These are phyloP conservation scores for Prunus yedoensis DNA, from an alignment of 331 rosid genomes.

Conservation along the genomic window DNA sequence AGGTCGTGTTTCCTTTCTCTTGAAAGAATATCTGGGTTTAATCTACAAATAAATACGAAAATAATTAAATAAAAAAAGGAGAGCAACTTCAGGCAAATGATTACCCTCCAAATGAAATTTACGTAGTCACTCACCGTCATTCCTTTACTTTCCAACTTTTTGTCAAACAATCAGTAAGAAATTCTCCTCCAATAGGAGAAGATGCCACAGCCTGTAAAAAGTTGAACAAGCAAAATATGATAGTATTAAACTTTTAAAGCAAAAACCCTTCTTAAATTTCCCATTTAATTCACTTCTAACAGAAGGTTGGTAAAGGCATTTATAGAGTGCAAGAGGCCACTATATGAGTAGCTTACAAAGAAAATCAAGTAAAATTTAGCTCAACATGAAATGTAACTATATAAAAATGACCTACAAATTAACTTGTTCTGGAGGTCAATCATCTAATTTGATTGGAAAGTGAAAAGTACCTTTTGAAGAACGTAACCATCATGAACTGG, in stretches of 20 bases:
- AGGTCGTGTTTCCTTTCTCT: slow-evolving; percentile 90
- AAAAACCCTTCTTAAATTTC: slow-evolving; percentile 4
- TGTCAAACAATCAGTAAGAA: slow-evolving; percentile 91
- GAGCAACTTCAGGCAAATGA: slow-evolving; percentile 17
- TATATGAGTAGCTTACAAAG: background rate
- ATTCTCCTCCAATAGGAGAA: slow-evolving; percentile 95
- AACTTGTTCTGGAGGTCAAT: background rate
- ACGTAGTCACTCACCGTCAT: slow-evolving; percentile 56
- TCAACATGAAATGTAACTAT: background rate
- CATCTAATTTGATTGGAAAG: slow-evolving; percentile 13
- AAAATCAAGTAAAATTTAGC: background rate
- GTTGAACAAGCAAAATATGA: slow-evolving; percentile 16
- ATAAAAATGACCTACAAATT: background rate
- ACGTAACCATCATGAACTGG: slow-evolving; percentile 99
- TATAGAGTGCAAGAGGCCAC: background rate
- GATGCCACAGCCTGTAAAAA: slow-evolving; percentile 76
- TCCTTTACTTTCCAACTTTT: slow-evolving; percentile 99
- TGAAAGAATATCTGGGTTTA: slow-evolving; percentile 89
- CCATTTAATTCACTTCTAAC: background rate
- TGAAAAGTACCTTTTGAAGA: slow-evolving; percentile 78
- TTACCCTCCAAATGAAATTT: slow-evolving; percentile 16
- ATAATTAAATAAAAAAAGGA: background rate
- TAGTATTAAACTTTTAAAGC: background rate
- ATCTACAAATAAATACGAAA: slow-evolving; percentile 45
- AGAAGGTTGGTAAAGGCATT: background rate